phyloP scores from a whole-genome alignment of 2,329 filamentous ascomycete genomes.

The Aureobasidium sp. region DNA sequence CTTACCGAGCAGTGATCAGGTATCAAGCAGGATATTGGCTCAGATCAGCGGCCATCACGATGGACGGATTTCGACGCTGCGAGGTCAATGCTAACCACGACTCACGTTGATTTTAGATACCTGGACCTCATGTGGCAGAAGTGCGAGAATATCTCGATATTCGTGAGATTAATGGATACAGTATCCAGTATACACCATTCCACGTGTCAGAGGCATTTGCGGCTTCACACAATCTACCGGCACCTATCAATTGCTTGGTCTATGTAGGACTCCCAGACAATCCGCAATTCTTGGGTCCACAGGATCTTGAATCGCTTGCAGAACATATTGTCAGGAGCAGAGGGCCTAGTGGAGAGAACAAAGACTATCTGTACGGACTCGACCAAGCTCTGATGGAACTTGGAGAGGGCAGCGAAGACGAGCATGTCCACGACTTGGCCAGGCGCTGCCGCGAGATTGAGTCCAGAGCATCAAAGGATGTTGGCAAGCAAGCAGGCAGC shows the following conservation, averaged over 20 bases:
- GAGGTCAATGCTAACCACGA: background rate
- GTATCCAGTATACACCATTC: slow-evolving; percentile 84
- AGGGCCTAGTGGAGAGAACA: slow-evolving; percentile 84
- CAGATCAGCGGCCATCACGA: background rate
- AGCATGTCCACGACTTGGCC: slow-evolving; percentile 78
- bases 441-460: slow-evolving; percentile 61
- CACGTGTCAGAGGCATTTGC: slow-evolving; percentile 46
- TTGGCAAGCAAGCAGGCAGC: background rate
- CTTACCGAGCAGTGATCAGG: background rate
- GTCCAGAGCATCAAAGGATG: slow-evolving; percentile 24
- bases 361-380: slow-evolving; percentile 78
- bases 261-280: slow-evolving; percentile 95
- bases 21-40: background rate
- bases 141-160: slow-evolving; percentile 90
- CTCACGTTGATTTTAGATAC: slow-evolving; percentile 52
- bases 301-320: slow-evolving; percentile 70
- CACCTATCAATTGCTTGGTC: slow-evolving; percentile 56
- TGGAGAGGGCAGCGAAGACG: slow-evolving; percentile 69
- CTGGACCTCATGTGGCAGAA: slow-evolving; percentile 62
- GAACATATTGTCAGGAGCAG: slow-evolving; percentile 68
- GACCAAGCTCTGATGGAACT: slow-evolving; percentile 68
- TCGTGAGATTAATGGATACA: slow-evolving; percentile 95
- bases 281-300: slow-evolving; percentile 80
- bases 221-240: slow-evolving; percentile 37
- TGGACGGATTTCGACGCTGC: background rate